A percentile compares a stretch with the other conserved stretches of the same genome.
phyloP scores from a whole-genome alignment of 257 asterid species.

The Solanum appendiculatum region DNA sequence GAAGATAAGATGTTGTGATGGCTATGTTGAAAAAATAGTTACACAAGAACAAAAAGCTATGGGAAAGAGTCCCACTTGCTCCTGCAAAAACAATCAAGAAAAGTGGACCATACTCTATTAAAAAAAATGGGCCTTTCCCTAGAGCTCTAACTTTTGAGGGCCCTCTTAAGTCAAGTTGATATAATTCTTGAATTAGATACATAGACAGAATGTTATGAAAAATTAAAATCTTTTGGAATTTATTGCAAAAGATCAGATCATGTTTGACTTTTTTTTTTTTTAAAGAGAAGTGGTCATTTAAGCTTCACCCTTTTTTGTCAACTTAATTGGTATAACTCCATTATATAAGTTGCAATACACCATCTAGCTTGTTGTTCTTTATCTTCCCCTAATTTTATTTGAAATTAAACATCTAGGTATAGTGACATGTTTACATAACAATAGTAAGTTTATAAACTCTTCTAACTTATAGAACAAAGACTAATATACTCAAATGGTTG shows the following conservation, averaged over 20 bases:
- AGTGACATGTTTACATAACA: background rate
- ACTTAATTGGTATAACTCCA: slow-evolving; percentile 6
- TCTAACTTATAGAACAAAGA: background rate
- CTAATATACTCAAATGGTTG: fast-evolving
- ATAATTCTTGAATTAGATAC: background rate
- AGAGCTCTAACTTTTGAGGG: background rate
- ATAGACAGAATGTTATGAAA: background rate
- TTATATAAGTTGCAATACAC: background rate
- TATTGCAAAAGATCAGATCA: slow-evolving; percentile 5
- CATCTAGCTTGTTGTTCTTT: background rate
- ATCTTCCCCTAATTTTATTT: background rate
- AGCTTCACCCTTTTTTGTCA: slow-evolving; percentile 20
- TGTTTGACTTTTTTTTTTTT: slow-evolving; percentile 23
- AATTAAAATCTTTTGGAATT: slow-evolving; percentile 8
- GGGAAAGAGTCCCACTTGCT: slow-evolving; percentile 36
- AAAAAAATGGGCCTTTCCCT: background rate
- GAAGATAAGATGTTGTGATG: slow-evolving; percentile 38
- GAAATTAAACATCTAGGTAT: background rate
- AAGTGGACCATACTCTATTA: slow-evolving; percentile 17
- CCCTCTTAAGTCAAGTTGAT: background rate
- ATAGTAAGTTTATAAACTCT: background rate
- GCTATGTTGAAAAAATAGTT: slow-evolving; percentile 1
- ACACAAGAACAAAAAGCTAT: slow-evolving; percentile 7
- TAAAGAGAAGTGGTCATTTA: slow-evolving; percentile 25
- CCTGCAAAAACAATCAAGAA: slow-evolving; percentile 18